Evolutionary conservation across 192 early-diverging fungal genomes (phyloP), one percentile per base, ranked within the genome.

Genomic region (Mortierella hygrophila): DNA sequence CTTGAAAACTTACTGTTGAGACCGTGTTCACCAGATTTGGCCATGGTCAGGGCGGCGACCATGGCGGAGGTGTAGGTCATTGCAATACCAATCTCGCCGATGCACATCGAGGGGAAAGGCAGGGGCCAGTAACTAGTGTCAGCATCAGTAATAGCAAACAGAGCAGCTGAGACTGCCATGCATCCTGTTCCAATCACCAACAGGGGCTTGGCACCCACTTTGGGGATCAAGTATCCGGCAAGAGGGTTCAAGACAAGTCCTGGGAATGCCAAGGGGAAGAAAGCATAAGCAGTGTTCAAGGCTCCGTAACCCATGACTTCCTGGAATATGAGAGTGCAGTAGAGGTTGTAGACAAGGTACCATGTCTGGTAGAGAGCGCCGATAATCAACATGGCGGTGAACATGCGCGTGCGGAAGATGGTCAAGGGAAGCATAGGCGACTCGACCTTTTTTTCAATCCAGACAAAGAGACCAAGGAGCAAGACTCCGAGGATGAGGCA

Each of bases 321-420:
- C 60, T 91, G 89, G 57, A 91, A 91, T 47, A 90, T 91, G 44
- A 91, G 80, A 2, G 91, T 91, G 29, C 88, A 80, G 26, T 82
- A 87, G 54, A 90, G 84, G 16, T 89, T 88, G 52, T 91, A 91
- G 29, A 83, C 85, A 11, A 85, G 60, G 70, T 90, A 91, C 74
- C 79, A 81, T 32, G 88, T 82, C 46, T 89, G 84, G 72, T 86
- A 85, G 1, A 89, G 40, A 41, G 89, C 90, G 18, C 88, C 89
- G 55, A 91, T 80, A 26, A 85, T 74, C 76, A 91, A 87, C 75
- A 89, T 88, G 41, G 88, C 83, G 9, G 91, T 78, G 81, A 91
- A 91, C 78, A 90, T 91, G 26, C 85, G 88, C 0, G 88, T 88
- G 18, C 82, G 72, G 81, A 89, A 91, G 80, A 89, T 89, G 13